Evolutionary conservation across 345 rosid genomes (phyloP).

Genomic region (Odontarrhena argentea): DNA sequence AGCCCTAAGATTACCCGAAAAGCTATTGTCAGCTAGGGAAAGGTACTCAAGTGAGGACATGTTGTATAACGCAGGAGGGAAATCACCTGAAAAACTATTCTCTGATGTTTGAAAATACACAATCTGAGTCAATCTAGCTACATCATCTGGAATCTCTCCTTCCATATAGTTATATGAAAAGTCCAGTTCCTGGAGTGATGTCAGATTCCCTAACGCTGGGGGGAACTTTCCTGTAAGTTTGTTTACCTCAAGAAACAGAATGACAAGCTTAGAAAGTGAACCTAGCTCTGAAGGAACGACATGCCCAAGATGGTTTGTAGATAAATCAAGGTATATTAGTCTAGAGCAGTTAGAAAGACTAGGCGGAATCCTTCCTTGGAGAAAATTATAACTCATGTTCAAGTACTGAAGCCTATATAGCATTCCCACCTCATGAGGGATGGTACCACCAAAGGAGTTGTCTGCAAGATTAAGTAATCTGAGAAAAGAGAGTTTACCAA

Average conservation of each 20-base stretch:
- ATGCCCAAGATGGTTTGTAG: constrained; percentile 22
- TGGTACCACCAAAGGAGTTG: constrained; percentile 31
- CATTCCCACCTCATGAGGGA: constrained; percentile 30
- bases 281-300: constrained; percentile 32
- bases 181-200: constrained; percentile 29
- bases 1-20: constrained; percentile 31
- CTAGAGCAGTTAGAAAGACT: constrained; percentile 37
- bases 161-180: constrained; percentile 26
- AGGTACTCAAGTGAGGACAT: constrained; percentile 25
- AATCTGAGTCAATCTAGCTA: constrained; percentile 32
- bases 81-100: constrained; percentile 38
- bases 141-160: constrained; percentile 30
- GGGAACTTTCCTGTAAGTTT: constrained; percentile 34
- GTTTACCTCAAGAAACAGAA: neutral
- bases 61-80: constrained; percentile 33
- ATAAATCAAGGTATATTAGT: constrained; percentile 21
- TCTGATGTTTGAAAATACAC: constrained; percentile 9
- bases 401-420: constrained; percentile 37
- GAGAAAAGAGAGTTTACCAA: constrained; percentile 47
- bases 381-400: constrained; percentile 37
- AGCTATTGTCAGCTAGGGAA: constrained; percentile 21
- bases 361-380: constrained; percentile 23
- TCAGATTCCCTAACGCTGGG: constrained; percentile 34
- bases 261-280: constrained; percentile 17
- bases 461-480: constrained; percentile 32